phyloP scores from a whole-genome alignment of 192 early-diverging fungal species.

The Backusella macrospora region DNA sequence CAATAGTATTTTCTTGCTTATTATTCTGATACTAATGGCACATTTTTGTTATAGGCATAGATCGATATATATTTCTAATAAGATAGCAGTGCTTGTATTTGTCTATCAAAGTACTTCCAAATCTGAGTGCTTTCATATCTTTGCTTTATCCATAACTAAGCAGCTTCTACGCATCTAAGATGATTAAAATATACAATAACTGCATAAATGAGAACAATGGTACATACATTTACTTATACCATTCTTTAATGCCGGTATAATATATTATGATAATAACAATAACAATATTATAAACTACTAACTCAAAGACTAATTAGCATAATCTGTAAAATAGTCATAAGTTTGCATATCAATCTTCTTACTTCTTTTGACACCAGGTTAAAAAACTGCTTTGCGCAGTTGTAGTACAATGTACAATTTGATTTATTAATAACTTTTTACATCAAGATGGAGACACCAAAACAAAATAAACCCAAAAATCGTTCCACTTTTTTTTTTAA shows the following conservation, averaged over 20 bases:
- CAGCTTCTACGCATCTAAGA: not conserved
- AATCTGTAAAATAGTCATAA: not conserved
- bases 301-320: too few relatives aligned
- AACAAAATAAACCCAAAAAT: constrained; percentile 3
- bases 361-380: constrained; percentile 1
- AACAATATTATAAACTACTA: too few relatives aligned
- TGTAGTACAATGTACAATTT: not conserved
- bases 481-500: constrained; percentile 9
- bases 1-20: not conserved
- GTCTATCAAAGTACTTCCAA: not conserved
- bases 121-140: not conserved
- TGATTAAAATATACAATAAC: not conserved
- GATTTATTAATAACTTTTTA: not conserved
- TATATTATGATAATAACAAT: not conserved
- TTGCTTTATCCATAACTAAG: not conserved
- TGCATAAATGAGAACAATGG: not conserved
- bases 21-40: not conserved
- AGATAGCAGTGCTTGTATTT: not conserved
- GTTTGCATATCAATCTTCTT: not conserved
- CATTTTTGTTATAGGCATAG: too few relatives aligned
- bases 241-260: not conserved
- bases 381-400: not conserved
- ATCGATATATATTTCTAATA: not conserved
- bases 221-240: not conserved
- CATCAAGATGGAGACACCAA: too few relatives aligned